Conservation (phyloP, 306 rosid species). For the Prunus padus region DNA sequence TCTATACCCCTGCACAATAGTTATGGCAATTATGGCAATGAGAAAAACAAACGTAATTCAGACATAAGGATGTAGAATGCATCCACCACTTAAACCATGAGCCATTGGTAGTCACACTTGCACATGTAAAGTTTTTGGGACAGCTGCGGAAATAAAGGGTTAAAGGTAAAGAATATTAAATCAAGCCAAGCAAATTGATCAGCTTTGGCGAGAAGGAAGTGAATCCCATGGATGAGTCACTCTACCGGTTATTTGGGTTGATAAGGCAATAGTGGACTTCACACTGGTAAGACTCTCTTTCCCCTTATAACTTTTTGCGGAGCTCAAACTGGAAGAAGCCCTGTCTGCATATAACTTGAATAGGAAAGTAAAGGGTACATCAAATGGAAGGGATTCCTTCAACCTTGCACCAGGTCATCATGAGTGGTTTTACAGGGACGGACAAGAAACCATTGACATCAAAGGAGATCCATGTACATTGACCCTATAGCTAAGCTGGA, state of each 20-base stretch:
- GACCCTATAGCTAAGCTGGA: no score
- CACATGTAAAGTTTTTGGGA: neutral
- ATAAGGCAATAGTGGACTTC: neutral
- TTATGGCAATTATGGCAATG: neutral
- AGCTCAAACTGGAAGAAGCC: neutral
- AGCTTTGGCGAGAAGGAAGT: neutral
- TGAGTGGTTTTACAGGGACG: neutral
- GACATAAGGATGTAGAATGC: neutral
- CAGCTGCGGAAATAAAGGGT: neutral
- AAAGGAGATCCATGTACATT: neutral
- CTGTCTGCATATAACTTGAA: neutral
- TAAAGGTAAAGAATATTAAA: neutral
- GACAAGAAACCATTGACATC: neutral
- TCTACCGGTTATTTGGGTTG: neutral
- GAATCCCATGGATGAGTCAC: neutral
- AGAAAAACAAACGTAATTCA: neutral
- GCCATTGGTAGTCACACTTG: neutral
- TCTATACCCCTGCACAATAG: neutral
- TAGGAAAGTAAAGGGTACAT: neutral
- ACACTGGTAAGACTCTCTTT: neutral
- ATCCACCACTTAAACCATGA: neutral
- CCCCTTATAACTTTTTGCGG: neutral
- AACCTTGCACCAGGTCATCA: neutral
- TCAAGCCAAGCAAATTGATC: neutral
- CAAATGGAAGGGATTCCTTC: neutral